phyloP scores from a whole-genome alignment of 2,329 filamentous ascomycete genomes.

The Sporothrix mexicana region DNA sequence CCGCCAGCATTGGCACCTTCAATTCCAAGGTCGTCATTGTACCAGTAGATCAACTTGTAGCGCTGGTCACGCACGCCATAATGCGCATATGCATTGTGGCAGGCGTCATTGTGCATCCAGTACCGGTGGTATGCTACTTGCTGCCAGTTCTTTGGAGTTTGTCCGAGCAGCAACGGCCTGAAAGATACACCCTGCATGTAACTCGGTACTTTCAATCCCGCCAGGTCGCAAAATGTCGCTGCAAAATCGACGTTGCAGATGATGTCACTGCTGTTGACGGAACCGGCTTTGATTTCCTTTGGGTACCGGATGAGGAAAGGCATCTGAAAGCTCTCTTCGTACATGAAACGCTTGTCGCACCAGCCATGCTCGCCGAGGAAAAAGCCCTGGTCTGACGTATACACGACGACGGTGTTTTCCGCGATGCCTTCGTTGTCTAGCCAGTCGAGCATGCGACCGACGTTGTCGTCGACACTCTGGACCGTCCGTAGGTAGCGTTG shows the following conservation, averaged over 20 bases:
- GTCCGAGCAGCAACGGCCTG: not conserved
- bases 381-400: slow-evolving; percentile 61
- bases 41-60: slow-evolving; percentile 64
- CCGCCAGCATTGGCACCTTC: slow-evolving; percentile 52
- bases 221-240: slow-evolving; percentile 55
- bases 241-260: slow-evolving; percentile 59
- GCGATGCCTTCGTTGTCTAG: slow-evolving; percentile 40
- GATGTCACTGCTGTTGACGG: slow-evolving; percentile 46
- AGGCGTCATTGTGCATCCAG: slow-evolving; percentile 61
- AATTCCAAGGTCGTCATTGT: slow-evolving; percentile 55
- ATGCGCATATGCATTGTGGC: slow-evolving; percentile 58
- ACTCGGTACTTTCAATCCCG: slow-evolving; percentile 49
- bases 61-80: slow-evolving; percentile 58
- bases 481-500: slow-evolving; percentile 60
- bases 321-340: slow-evolving; percentile 64
- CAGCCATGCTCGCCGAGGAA: slow-evolving; percentile 63
- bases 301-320: slow-evolving; percentile 58
- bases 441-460: slow-evolving; percentile 49
- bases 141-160: not conserved
- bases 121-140: slow-evolving; percentile 49
- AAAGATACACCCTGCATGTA: slow-evolving; percentile 8
- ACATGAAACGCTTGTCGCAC: slow-evolving; percentile 65
- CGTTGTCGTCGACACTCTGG: slow-evolving; percentile 59
- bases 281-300: slow-evolving; percentile 46
- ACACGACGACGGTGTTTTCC: slow-evolving; percentile 58